Percentiles rank a stretch among this genome's conserved stretches.
These are phyloP conservation scores for Trichaptum fuscoviolaceum DNA, from an alignment of 768 basidiomycete genomes.

Conservation along the genomic window DNA sequence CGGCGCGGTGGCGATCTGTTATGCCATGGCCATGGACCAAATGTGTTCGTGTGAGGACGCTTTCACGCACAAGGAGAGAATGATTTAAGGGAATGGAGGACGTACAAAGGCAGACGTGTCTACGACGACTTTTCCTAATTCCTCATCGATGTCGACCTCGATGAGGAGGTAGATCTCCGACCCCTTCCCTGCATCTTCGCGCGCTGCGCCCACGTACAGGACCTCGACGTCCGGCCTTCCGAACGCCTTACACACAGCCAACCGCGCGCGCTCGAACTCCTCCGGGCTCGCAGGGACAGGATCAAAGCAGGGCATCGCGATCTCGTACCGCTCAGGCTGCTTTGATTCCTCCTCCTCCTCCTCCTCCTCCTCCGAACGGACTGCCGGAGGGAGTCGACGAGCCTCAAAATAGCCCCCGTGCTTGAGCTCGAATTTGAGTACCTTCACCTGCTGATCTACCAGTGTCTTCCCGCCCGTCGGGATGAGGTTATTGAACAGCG, in stretches of 20 bases:
- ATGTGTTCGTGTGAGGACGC: too few relatives aligned
- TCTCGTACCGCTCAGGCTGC: not conserved
- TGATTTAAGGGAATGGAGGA: not conserved
- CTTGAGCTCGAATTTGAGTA: not conserved
- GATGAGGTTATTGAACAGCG: constrained; percentile 21
- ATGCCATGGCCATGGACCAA: not conserved
- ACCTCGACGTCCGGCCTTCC: not conserved
- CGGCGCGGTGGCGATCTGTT: not conserved
- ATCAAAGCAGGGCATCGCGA: not conserved
- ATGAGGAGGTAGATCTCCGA: not conserved
- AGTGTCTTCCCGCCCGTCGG: not conserved
- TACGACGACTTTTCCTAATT: not conserved
- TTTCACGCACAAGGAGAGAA: not conserved
- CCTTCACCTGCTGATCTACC: not conserved
- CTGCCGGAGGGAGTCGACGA: too few relatives aligned
- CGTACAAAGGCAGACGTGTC: not conserved
- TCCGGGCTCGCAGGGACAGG: not conserved
- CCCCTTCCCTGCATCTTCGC: not conserved
- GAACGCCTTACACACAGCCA: not conserved
- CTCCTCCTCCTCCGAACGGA: too few relatives aligned
- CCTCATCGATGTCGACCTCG: not conserved
- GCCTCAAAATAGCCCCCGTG: not conserved
- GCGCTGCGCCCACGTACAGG: not conserved
- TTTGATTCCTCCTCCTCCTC: not conserved
- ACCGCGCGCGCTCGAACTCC: not conserved